Evolutionary conservation across 176 grass and related monocot species (phyloP).

Genomic region (Avena sativa): DNA sequence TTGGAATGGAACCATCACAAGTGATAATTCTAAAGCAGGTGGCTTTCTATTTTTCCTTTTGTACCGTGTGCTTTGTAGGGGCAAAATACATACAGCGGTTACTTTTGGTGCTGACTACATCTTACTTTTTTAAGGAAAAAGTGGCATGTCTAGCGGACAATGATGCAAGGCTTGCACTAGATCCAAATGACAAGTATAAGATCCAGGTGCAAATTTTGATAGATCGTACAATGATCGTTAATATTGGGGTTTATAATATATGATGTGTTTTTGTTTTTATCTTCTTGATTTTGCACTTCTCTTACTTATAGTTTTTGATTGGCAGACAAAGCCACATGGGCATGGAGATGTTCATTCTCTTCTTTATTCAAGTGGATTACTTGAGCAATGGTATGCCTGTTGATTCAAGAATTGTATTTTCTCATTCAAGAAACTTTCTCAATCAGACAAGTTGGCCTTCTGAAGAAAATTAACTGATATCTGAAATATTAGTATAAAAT

Average conservation of each 20-base stretch:
- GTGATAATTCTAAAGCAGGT: constrained; percentile 97
- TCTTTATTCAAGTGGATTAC: constrained; percentile 92
- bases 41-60: constrained; percentile 20
- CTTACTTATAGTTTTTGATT: constrained; percentile 35
- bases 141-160: constrained; percentile 89
- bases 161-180: constrained; percentile 91
- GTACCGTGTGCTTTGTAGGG: constrained; percentile 19
- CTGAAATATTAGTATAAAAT: constrained; percentile 31
- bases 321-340: constrained; percentile 96
- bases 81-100: not conserved
- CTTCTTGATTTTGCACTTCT: constrained; percentile 1
- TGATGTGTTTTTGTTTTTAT: not conserved
- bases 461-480: constrained; percentile 25
- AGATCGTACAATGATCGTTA: not conserved
- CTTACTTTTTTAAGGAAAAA: constrained; percentile 74
- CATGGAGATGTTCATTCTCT: constrained; percentile 97
- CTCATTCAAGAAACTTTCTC: constrained; percentile 2
- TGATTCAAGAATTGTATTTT: constrained; percentile 9
- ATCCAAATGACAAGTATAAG: constrained; percentile 93
- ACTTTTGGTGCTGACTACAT: constrained; percentile 10
- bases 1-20: constrained; percentile 94
- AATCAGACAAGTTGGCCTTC: not conserved
- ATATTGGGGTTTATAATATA: not conserved
- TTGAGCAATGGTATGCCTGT: constrained; percentile 74
- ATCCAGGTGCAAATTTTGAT: constrained; percentile 68